Base-by-base conservation (phyloP, 2,329 filamentous ascomycete genomes). In the Alternaria consortialis region DNA sequence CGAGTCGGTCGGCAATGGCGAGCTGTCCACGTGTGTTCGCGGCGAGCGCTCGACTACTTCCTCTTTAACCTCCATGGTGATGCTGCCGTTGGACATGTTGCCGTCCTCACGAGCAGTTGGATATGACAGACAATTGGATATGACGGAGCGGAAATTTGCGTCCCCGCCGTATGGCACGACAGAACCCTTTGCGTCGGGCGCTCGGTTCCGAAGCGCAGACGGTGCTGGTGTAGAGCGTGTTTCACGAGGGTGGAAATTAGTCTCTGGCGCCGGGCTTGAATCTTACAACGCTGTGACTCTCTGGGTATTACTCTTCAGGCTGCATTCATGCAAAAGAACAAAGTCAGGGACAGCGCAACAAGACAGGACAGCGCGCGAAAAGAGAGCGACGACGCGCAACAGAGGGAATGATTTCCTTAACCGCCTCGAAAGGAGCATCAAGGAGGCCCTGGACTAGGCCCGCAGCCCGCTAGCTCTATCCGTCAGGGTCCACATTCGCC, bases 1-100 rank as follows among this genome's bases (percentile, higher is more conserved):
- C 20, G 91, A 93, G 78, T 92, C 90, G 52, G 82, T 84, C 23
- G 82, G 77, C 43, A 79, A 64, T 13, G 75, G 77, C 58, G 69
- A 64, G 65, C 65, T 73, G 64, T 72, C 68, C 20, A 70, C 63
- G 44, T 74, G 70, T 42, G 67, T 70, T 52, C 72, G 65, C 40
- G 72, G 71, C 36, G 70, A 67, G 34, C 73, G 72, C 44, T 56
- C 44, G 31, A 44, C 32, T n/a, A 31, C 25, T 34, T 69, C 63
- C 42, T 65, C 57, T 15, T 25, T 50, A 15, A 46, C 56, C 54
- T 72, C 68, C 69, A 74, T 74, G 48, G 60, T 70, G 56, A 29
- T 43, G 27, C 29, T 36, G 36, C 44, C 42, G 20, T 6, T 47
- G 31, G 53, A 39, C 40, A 55, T 36, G 29, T 8, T n/a, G 40